These are phyloP conservation scores for Strobilomyces dryophilus DNA, from an alignment of 768 basidiomycete species.

Conservation along the genomic window DNA sequence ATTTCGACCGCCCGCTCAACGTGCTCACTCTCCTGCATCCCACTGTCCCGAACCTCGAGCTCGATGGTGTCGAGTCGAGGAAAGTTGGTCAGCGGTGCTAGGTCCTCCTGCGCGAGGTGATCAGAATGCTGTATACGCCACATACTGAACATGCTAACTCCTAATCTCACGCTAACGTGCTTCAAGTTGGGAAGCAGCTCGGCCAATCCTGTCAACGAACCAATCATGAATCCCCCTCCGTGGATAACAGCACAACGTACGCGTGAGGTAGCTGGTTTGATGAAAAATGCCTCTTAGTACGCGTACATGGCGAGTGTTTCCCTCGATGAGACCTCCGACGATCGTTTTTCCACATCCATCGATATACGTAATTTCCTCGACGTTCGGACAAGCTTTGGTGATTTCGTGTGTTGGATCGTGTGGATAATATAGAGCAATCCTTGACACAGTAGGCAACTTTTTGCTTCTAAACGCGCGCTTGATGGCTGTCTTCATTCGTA, in stretches of 20 bases:
- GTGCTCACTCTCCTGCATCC: too few species aligned
- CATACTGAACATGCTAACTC: neutral
- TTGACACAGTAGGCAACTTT: slow-evolving; percentile 6
- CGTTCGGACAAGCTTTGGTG: slow-evolving; percentile 8
- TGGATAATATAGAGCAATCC: neutral
- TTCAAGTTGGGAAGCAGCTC: neutral
- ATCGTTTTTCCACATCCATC: too few species aligned
- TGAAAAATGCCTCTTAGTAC: too few species aligned
- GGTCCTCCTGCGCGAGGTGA: neutral
- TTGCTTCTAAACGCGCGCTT: slow-evolving; percentile 4
- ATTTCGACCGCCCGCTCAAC: too few species aligned
- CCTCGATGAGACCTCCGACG: too few species aligned
- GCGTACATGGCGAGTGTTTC: too few species aligned
- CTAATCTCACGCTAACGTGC: neutral
- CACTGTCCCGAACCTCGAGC: neutral
- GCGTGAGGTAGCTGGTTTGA: too few species aligned
- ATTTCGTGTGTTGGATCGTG: slow-evolving; percentile 5
- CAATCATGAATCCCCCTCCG: neutral
- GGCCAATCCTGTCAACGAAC: slow-evolving; percentile 1
- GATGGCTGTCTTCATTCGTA: slow-evolving; percentile 1
- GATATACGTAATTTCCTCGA: neutral
- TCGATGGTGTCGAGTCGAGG: neutral
- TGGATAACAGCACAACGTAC: slow-evolving; percentile 2
- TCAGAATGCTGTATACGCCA: neutral
- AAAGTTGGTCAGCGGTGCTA: neutral